Percentiles rank a stretch among this genome's conserved stretches.
Conservation (phyloP, 1,284 basidiomycete species). For the Leccinum griseonigrum region DNA sequence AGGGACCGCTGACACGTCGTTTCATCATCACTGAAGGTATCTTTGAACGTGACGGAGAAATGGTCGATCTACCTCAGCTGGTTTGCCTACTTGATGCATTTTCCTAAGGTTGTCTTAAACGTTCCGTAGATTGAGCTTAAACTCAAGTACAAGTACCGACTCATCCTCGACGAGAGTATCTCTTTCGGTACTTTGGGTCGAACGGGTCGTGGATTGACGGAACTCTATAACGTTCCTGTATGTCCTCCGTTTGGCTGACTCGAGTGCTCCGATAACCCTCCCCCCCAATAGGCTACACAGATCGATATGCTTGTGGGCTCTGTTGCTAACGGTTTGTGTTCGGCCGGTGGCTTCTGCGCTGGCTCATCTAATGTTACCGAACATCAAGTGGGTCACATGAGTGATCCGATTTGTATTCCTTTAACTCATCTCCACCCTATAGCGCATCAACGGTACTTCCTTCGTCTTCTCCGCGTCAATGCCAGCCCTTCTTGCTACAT, state of each 20-base stretch:
- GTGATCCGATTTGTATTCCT: not conserved
- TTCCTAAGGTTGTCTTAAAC: not conserved
- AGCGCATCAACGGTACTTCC: conserved; percentile 96
- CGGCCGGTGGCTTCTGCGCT: conserved; percentile 94
- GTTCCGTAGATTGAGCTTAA: conserved; percentile 82
- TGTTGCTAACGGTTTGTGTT: conserved; percentile 80
- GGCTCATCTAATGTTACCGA: conserved; percentile 82
- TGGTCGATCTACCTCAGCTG: conserved; percentile 88
- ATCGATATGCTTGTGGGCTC: conserved; percentile 86
- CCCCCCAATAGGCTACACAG: conserved; percentile 53
- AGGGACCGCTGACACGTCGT: conserved; percentile 79
- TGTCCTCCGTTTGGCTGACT: conserved; percentile 24
- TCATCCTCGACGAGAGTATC: conserved; percentile 92
- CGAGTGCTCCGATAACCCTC: conserved; percentile 5
- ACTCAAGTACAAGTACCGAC: conserved; percentile 91
- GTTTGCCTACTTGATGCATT: conserved; percentile 46
- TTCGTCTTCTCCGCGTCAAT: conserved; percentile 97
- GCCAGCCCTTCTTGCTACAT: conserved; percentile 87
- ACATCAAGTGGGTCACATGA: conserved; percentile 67
- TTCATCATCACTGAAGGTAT: conserved; percentile 99
- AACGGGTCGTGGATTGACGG: conserved; percentile 93
- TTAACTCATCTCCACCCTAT: conserved; percentile 8
- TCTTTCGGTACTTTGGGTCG: conserved; percentile 93
- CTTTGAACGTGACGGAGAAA: conserved; percentile 92
- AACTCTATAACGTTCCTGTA: conserved; percentile 89